phyloP scores from a whole-genome alignment of 2,329 filamentous ascomycete species.

The Diaporthe sp. region DNA sequence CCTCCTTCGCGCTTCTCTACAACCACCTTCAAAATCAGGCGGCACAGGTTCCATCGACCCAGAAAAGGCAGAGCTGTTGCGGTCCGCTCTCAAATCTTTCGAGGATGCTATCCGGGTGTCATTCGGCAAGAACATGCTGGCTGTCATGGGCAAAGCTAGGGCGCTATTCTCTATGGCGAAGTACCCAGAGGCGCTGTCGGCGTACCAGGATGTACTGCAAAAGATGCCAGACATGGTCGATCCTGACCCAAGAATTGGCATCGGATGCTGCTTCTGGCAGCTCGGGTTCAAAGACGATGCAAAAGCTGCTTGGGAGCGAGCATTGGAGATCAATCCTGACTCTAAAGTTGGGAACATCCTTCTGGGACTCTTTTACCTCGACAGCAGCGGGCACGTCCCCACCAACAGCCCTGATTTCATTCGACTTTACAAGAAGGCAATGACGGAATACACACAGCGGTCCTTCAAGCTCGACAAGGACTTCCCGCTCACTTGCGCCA shows the following conservation, averaged over 20 bases:
- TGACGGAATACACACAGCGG: slow-evolving; percentile 94
- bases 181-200: slow-evolving; percentile 84
- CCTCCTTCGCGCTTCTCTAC: slow-evolving; percentile 88
- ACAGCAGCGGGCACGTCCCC: slow-evolving; percentile 85
- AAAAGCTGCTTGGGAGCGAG: slow-evolving; percentile 89
- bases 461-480: slow-evolving; percentile 95
- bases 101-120: slow-evolving; percentile 93
- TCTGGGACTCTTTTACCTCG: slow-evolving; percentile 90
- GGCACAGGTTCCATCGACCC: slow-evolving; percentile 75
- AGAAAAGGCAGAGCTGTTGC: slow-evolving; percentile 83
- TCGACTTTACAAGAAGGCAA: slow-evolving; percentile 89
- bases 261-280: slow-evolving; percentile 98
- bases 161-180: slow-evolving; percentile 89
- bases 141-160: slow-evolving; percentile 89
- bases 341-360: slow-evolving; percentile 94
- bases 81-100: slow-evolving; percentile 91
- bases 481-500: slow-evolving; percentile 88
- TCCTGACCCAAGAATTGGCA: slow-evolving; percentile 94
- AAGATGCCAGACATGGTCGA: slow-evolving; percentile 91
- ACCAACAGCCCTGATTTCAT: slow-evolving; percentile 89
- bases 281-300: slow-evolving; percentile 95
- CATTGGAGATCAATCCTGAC: slow-evolving; percentile 82
- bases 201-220: slow-evolving; percentile 88
- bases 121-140: slow-evolving; percentile 90
- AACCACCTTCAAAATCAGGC: slow-evolving; percentile 78